Evolutionary conservation across 306 rosid species (phyloP).

Genomic region (Lotus japonicus): DNA sequence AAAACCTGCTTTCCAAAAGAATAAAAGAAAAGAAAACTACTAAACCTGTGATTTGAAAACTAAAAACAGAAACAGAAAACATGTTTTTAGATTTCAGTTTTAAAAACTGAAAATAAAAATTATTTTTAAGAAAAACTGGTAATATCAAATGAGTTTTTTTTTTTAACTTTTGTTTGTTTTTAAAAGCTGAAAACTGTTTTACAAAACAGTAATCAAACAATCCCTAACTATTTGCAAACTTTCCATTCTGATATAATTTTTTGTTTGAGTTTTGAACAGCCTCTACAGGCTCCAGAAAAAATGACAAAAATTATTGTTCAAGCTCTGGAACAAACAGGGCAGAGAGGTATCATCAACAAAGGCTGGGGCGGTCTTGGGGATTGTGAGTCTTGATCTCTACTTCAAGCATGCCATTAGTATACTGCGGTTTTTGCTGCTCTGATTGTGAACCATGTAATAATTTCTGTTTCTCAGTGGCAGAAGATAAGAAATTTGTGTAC

Average conservation of each 20-base stretch:
- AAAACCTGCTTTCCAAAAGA: too few relatives aligned
- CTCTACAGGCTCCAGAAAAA: conserved; percentile 65
- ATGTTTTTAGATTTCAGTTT: too few relatives aligned
- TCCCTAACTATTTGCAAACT: not conserved
- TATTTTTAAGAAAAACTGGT: too few relatives aligned
- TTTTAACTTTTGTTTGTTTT: too few relatives aligned
- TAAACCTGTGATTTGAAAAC: too few relatives aligned
- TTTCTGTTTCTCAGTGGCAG: conserved; percentile 55
- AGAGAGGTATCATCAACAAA: conserved; percentile 86
- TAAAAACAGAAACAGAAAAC: too few relatives aligned
- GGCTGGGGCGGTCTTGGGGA: conserved; percentile 98
- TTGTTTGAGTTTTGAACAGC: conserved; percentile 50
- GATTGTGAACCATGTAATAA: conserved; percentile 28
- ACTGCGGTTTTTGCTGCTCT: not conserved
- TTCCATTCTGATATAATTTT: not conserved
- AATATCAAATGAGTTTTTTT: too few relatives aligned
- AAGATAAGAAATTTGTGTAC: conserved; percentile 51
- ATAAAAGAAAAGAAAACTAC: too few relatives aligned
- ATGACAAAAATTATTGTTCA: conserved; percentile 68
- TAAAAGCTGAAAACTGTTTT: too few relatives aligned
- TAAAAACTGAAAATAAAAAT: too few relatives aligned
- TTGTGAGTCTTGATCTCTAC: conserved; percentile 53
- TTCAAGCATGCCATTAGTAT: conserved; percentile 14
- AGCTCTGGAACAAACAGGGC: conserved; percentile 73
- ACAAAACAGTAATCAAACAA: too few relatives aligned